These are phyloP conservation scores for Gloeophyllum trabeum DNA, from an alignment of 768 basidiomycete genomes.

Conservation along the genomic window DNA sequence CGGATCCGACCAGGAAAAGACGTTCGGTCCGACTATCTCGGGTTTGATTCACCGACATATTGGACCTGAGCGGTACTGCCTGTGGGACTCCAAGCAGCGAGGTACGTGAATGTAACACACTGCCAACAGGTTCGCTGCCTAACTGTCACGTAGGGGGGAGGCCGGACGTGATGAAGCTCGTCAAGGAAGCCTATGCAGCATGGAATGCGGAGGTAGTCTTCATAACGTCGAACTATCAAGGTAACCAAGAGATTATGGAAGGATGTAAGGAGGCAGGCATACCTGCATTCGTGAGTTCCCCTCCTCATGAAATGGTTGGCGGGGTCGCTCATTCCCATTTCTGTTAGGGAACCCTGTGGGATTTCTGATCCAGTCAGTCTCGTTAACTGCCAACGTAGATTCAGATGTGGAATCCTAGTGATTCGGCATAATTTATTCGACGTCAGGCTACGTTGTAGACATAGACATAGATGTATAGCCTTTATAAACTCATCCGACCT, in stretches of 20 bases:
- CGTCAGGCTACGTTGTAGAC: too few species aligned
- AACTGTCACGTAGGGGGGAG: too few species aligned
- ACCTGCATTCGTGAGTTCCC: conserved; percentile 34
- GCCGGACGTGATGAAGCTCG: conserved; percentile 25
- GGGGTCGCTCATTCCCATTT: too few species aligned
- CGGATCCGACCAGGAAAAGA: conserved; percentile 32
- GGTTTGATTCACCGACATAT: conserved; percentile 27
- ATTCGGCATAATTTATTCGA: too few species aligned
- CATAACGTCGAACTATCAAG: conserved; percentile 29
- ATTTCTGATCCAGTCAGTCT: too few species aligned
- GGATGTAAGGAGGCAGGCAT: conserved; percentile 48
- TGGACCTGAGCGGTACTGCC: conserved; percentile 22
- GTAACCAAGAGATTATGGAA: conserved; percentile 30
- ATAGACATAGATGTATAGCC: too few species aligned
- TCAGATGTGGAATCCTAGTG: too few species aligned
- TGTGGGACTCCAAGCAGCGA: conserved; percentile 30
- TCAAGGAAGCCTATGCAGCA: conserved; percentile 22
- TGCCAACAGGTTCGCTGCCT: conserved; percentile 15
- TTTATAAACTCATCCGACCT: too few species aligned
- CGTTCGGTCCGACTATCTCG: conserved; percentile 30
- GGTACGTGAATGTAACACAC: conserved; percentile 11
- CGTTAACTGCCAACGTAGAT: too few species aligned
- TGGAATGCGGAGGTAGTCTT: conserved; percentile 31
- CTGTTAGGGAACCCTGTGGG: too few species aligned
- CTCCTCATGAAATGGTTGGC: too few species aligned